phyloP scores from a whole-genome alignment of 805 yeast genomes.

The Cyberlindnera americana region DNA sequence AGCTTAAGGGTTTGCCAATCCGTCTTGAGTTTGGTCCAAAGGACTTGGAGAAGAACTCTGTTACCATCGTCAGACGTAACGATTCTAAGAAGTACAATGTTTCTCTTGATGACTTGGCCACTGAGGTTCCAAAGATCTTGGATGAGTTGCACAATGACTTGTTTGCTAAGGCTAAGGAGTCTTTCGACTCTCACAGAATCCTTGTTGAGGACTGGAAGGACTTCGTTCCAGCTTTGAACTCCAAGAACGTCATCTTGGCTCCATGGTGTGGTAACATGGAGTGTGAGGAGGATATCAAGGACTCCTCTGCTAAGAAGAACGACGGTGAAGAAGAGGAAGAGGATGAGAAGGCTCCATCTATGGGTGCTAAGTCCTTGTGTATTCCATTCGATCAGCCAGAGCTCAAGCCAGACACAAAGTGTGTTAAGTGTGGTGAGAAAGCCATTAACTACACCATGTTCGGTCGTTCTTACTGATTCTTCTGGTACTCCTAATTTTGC shows the following conservation, averaged over 20 bases:
- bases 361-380: constrained; percentile 99
- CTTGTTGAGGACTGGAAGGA: constrained; percentile 82
- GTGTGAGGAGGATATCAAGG: constrained; percentile 97
- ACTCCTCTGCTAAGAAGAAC: constrained; percentile 71
- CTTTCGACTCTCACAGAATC: constrained; percentile 81
- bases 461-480: constrained; percentile 83
- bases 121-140: constrained; percentile 67
- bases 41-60: constrained; percentile 78
- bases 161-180: constrained; percentile 73
- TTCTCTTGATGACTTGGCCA: constrained; percentile 59
- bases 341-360: constrained; percentile 95
- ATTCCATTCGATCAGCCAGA: constrained; percentile 92
- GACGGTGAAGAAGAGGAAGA: constrained; percentile 84
- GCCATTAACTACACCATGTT: constrained; percentile 91
- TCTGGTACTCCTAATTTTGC: no score
- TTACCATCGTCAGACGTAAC: constrained; percentile 91
- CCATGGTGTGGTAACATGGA: constrained; percentile 97
- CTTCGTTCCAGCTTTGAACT: constrained; percentile 88
- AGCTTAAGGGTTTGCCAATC: constrained; percentile 91
- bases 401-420: constrained; percentile 73
- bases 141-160: constrained; percentile 78
- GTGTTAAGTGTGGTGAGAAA: constrained; percentile 75
- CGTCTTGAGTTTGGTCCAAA: constrained; percentile 96
- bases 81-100: constrained; percentile 72
- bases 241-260: constrained; percentile 82